Conservation (phyloP, 163 green algal genomes). For the Chlamydomonas reinhardtii region DNA sequence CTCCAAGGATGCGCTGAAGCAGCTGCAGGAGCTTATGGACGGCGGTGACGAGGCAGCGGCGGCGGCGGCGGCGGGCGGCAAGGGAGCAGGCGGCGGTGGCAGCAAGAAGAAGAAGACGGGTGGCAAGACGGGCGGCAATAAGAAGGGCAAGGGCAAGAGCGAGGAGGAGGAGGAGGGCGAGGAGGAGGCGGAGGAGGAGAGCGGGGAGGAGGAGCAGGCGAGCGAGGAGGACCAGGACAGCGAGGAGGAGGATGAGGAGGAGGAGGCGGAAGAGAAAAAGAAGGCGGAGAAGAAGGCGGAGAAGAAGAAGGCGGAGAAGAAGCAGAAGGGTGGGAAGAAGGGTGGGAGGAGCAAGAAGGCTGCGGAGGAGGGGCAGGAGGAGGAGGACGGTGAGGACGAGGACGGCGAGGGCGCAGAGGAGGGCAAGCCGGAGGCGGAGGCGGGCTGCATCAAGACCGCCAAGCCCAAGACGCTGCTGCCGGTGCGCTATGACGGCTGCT, state of each 20-base stretch:
- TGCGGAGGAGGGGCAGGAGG: not conserved
- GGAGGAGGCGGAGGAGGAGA: not conserved
- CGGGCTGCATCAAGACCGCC: not conserved
- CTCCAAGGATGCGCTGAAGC: conserved; percentile 48
- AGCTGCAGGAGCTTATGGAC: not conserved
- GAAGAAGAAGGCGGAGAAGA: not conserved
- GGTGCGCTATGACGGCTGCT: conserved; percentile 97
- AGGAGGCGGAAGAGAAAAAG: not conserved
- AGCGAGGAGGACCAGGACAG: not conserved
- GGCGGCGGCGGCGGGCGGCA: too few relatives aligned
- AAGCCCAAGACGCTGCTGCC: conserved; percentile 36
- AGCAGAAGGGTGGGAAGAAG: not conserved
- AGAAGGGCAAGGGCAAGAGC: not conserved
- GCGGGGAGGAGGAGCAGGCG: not conserved
- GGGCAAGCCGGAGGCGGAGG: not conserved
- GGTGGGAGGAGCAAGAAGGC: not conserved
- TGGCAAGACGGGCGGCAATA: too few relatives aligned
- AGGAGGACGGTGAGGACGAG: not conserved
- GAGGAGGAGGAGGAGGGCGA: not conserved
- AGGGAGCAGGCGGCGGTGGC: too few relatives aligned
- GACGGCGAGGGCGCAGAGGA: too few relatives aligned
- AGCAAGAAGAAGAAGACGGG: not conserved
- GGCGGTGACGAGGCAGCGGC: not conserved
- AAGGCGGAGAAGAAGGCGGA: not conserved
- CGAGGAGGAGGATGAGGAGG: not conserved